Evolutionary conservation across 179 eudicot genomes (phyloP), one percentile per base, ranked within the genome.

Genomic region (Beta corolliflora): DNA sequence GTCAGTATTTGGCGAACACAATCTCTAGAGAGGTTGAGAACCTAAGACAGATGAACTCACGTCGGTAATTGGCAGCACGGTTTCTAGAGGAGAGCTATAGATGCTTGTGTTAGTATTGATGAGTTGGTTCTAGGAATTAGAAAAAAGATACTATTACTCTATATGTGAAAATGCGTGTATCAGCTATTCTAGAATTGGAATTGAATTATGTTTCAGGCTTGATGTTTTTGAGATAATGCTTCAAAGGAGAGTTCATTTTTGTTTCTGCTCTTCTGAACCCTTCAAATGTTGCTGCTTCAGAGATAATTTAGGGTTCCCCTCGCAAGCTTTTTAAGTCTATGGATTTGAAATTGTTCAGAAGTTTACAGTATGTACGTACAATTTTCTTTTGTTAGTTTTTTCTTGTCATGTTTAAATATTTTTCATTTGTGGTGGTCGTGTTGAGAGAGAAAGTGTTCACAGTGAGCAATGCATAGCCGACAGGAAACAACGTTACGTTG

Each of bases 131-230:
- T 48, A 36, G 41, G 41, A 36, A 36, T 41, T 44, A 36, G 11
- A 6, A 46, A 46, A 73, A 73, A 73, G 46, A 10, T 46, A 72
- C 56, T 59, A 9, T 6, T 46, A 72, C 56, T 59, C 15, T 9
- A 45, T 73, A 18, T 75, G 67, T 81, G 80, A 63, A 66, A 41
- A 59, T 52, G 72, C n/a, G 18, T 80, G 78, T 76, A 53, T 76
- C 66, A 73, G 25, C 76, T 56, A 52, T 25, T n/a, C 13, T 50
- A 67, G 60, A 71, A 50, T 72, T 21, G 53, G 52, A 73, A 60
- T 73, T 50, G 13, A 64, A 10, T 55, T 19, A 41, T 53, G 55
- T 59, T 50, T 15, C 58, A 50, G 56, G 60, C 52, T 41, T 60
- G 45, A 11, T 58, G 80, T 75, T 21, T 61, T 74, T 83, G 52